Evolutionary conservation across 2,329 filamentous ascomycete species (phyloP).

Genomic region (Aspergillus terreus): DNA sequence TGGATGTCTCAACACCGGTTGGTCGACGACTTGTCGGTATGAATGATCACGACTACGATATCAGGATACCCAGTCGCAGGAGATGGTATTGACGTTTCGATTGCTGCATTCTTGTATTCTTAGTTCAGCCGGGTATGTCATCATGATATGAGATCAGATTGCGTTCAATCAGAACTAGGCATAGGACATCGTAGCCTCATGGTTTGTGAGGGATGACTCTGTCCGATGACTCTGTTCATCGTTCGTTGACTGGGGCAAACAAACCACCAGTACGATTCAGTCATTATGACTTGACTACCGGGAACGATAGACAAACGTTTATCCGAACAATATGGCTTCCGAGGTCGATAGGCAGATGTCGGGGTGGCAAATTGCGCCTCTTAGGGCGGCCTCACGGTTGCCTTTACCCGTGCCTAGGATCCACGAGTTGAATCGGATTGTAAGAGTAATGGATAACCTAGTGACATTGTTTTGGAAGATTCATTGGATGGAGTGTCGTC

Average conservation of each 20-base stretch:
- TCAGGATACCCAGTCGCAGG: background rate
- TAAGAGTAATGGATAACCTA: background rate
- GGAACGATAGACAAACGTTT: background rate
- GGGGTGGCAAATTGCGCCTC: conserved; percentile 1
- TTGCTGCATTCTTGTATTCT: background rate
- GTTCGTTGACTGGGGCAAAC: too few relatives aligned
- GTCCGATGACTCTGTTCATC: too few relatives aligned
- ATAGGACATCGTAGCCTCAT: too few relatives aligned
- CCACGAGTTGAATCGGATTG: background rate
- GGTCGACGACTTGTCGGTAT: conserved; percentile 1
- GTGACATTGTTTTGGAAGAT: background rate
- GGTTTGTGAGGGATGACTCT: too few relatives aligned
- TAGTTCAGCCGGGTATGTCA: background rate
- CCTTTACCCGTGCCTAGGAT: background rate
- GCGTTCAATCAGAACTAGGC: too few relatives aligned
- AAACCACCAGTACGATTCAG: too few relatives aligned
- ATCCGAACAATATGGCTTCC: background rate
- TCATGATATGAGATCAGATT: background rate
- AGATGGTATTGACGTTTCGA: background rate
- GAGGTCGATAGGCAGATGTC: background rate
- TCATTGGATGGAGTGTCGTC: background rate
- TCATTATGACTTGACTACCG: background rate
- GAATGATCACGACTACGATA: background rate
- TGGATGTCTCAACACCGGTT: background rate
- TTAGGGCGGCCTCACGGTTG: background rate